These are phyloP conservation scores for Ascochyta viciae-villosae DNA, from an alignment of 2,329 filamentous ascomycete species.

Conservation along the genomic window DNA sequence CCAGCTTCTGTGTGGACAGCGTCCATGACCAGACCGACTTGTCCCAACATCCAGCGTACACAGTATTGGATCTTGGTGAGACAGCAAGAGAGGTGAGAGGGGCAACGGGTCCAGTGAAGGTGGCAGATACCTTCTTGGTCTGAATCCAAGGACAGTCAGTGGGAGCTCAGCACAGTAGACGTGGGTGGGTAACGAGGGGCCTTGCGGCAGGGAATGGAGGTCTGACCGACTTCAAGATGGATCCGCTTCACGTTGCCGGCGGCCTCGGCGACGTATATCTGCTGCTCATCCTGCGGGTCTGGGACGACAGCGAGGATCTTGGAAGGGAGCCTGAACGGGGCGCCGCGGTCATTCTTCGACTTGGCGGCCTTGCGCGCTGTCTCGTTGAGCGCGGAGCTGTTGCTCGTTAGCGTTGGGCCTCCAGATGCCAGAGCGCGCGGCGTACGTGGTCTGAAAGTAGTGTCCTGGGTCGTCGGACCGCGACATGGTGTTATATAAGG, in stretches of 20 bases:
- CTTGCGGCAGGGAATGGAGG: constrained; percentile 19
- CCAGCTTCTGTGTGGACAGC: constrained; percentile 52
- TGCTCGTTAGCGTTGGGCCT: constrained; percentile 28
- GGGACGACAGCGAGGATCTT: constrained; percentile 80
- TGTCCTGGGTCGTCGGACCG: constrained; percentile 69
- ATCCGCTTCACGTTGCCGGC: constrained; percentile 80
- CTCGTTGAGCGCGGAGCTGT: constrained; percentile 58
- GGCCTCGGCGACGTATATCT: constrained; percentile 84
- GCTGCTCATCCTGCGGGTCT: constrained; percentile 68
- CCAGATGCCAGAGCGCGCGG: constrained; percentile 15
- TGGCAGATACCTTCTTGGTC: constrained; percentile 49
- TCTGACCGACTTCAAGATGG: constrained; percentile 73
- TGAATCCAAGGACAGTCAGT: constrained; percentile 24
- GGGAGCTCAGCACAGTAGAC: neutral
- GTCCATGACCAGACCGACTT: constrained; percentile 88
- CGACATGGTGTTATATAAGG: constrained; percentile 40
- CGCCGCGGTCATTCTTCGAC: constrained; percentile 82
- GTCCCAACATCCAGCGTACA: constrained; percentile 95
- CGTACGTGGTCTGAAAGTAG: constrained; percentile 93
- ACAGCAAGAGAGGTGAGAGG: constrained; percentile 64
- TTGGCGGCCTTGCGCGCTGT: constrained; percentile 71
- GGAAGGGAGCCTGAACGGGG: constrained; percentile 79
- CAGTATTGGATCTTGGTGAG: constrained; percentile 50
- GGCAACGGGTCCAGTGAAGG: constrained; percentile 76
- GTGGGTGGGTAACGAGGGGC: neutral